phyloP scores from a whole-genome alignment of 371 early-diverging fungal genomes.

The Syncephalastrum monosporum region DNA sequence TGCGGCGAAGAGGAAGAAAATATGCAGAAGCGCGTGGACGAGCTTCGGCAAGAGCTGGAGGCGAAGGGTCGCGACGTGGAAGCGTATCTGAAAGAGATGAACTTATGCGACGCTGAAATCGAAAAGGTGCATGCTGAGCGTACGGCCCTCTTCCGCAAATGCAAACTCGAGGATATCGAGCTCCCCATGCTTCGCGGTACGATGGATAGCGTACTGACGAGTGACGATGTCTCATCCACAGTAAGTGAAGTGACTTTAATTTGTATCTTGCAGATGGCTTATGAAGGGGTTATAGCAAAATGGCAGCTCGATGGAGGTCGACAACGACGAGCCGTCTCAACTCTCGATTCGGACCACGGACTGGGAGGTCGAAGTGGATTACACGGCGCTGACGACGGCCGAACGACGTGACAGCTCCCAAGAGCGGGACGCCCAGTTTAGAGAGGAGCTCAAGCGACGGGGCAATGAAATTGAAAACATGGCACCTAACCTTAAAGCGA shows the following conservation, averaged over 20 bases:
- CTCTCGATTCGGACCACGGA: conserved; percentile 38
- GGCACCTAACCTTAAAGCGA: conserved; percentile 88
- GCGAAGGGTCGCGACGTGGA: conserved; percentile 68
- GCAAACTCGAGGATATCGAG: conserved; percentile 90
- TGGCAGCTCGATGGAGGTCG: conserved; percentile 48
- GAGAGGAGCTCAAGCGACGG: conserved; percentile 65
- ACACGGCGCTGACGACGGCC: conserved; percentile 47
- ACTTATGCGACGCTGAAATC: conserved; percentile 68
- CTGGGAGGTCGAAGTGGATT: conserved; percentile 65
- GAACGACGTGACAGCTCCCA: conserved; percentile 51
- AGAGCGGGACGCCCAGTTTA: conserved; percentile 66
- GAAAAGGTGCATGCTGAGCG: conserved; percentile 78
- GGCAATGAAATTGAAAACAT: conserved; percentile 79
- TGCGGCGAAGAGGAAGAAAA: conserved; percentile 42
- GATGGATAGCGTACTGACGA: conserved; percentile 69
- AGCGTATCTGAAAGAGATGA: conserved; percentile 59
- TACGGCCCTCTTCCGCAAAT: conserved; percentile 76
- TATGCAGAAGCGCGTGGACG: conserved; percentile 57
- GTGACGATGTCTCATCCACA: conserved; percentile 43
- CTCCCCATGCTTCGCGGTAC: conserved; percentile 73
- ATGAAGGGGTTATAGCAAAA: conserved; percentile 4
- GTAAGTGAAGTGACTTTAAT: too few relatives aligned
- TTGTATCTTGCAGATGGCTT: too few relatives aligned
- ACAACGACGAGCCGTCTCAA: conserved; percentile 40
- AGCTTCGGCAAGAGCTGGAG: conserved; percentile 59